Conservation (phyloP, 148 eudicot species). For the Rhododendron williamsianum region DNA sequence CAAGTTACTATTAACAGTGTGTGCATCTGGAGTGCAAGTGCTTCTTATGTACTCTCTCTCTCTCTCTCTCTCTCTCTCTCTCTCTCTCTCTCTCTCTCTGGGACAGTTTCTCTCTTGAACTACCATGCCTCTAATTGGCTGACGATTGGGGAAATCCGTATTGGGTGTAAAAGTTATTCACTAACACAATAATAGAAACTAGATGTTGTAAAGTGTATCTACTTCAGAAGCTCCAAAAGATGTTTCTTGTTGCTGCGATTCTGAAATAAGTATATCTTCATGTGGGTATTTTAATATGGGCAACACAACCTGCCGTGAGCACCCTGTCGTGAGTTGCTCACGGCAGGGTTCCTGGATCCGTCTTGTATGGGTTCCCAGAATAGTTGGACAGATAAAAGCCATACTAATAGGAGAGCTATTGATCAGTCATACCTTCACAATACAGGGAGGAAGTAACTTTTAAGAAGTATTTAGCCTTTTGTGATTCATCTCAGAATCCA, state of each 20-base stretch:
- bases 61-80: not conserved
- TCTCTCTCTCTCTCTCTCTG: not conserved
- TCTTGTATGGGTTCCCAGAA: no score
- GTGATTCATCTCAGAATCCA: no score
- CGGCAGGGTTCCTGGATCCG: no score
- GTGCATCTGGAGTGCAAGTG: not conserved
- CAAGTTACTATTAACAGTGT: not conserved
- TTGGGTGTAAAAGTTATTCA: conserved; percentile 17
- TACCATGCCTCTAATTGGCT: conserved; percentile 9
- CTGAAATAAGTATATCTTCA: not conserved
- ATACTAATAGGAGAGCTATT: no score
- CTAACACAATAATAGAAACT: not conserved
- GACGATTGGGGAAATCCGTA: not conserved
- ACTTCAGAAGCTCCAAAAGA: not conserved
- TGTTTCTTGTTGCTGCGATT: not conserved
- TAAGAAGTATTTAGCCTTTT: no score
- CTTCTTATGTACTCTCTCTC: not conserved
- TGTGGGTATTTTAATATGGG: not conserved
- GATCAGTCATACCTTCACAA: no score
- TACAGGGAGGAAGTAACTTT: no score
- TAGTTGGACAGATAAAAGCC: no score
- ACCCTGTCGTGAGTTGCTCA: no score
- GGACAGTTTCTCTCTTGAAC: not conserved
- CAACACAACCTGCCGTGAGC: no score
- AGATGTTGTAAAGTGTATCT: not conserved